Base-by-base conservation (phyloP, 2,329 filamentous ascomycete species). In the Fusarium virguliforme region DNA sequence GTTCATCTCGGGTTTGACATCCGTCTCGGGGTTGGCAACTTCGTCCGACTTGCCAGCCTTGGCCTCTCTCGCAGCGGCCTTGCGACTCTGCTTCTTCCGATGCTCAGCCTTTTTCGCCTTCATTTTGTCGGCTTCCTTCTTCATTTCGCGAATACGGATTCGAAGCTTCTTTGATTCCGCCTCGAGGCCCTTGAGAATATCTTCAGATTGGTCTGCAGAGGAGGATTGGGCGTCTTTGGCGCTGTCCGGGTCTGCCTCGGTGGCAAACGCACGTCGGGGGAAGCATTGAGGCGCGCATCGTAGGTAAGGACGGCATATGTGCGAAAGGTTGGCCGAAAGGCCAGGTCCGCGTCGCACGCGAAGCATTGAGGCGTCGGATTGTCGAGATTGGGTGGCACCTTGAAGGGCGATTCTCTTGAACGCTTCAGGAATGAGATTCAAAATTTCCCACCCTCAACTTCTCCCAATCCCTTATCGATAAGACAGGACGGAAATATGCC, bases 351-450 rank as follows among this genome's bases (percentile, higher is more conserved):
- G 69, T 54, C 69, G 63, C 30, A 70, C 43, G 56, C 78, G 78
- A 74, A 81, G 76, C 79, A 81, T 81, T 66, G 67, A 43, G 56
- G 51, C 24, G 48, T 40, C 46, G 24, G 10, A 46, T 59, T 62
- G 34, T 50, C 56, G 26, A 55, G 54, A 43, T 62, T 65, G 64
- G 41, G 40, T 24, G 41, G 64, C 48, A 51, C 24, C 50, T 55
- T 40, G 24, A 50, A 55, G 73, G 48, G n/a, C 63, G 61, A 48
- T 41, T 48, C 22, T 43, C 13, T 35, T 28, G 18, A 24, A 55
- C 37, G 26, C 50, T 37, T 57, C n/a, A 26, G 48, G 15, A 48
- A 15, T 30, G n/a, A 15, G 13, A 40, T 35, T 18, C 40, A 73
- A 71, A 71, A 68, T 62, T 62, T 71, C 57, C 57, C 28, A 59